A percentile compares a stretch with the other conserved stretches of the same genome.
Conservation (phyloP, 225 moss, liverwort and hornwort genomes). For the Sphagnum tenellum region DNA sequence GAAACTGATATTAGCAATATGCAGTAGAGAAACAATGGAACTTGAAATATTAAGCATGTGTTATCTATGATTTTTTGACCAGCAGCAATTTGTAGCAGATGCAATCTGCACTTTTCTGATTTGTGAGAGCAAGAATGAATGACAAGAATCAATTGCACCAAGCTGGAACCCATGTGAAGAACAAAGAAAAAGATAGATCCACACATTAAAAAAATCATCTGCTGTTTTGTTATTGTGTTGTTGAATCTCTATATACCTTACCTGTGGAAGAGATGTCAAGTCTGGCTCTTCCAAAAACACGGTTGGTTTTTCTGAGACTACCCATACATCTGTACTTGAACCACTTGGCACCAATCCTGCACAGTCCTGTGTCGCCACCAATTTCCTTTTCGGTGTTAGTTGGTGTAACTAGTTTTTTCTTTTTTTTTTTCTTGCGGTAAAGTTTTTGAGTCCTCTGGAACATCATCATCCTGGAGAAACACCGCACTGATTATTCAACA, state of each 20-base stretch:
- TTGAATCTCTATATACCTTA: slow-evolving; percentile 5
- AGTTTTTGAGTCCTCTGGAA: neutral
- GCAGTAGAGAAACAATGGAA: neutral
- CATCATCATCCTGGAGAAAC: neutral
- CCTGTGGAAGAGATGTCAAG: slow-evolving; percentile 63
- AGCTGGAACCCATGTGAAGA: no score
- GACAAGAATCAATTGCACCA: no score
- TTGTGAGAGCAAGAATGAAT: no score
- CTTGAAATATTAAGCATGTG: neutral
- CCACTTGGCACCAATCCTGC: slow-evolving; percentile 40
- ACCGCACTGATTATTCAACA: neutral
- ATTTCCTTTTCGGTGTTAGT: slow-evolving; percentile 1
- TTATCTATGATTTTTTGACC: neutral
- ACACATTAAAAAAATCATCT: neutral
- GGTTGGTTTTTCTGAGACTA: slow-evolving; percentile 58
- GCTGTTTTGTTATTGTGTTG: neutral
- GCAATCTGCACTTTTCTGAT: no score
- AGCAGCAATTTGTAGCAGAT: no score
- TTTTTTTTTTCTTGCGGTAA: neutral
- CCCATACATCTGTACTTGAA: slow-evolving; percentile 51
- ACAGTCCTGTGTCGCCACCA: slow-evolving; percentile 50
- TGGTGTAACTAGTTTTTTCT: neutral
- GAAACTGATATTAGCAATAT: neutral
- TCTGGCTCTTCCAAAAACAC: slow-evolving; percentile 63
- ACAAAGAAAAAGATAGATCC: neutral